Base-by-base conservation (phyloP, 352 stramenopile genomes). In the Pythium aristosporum region DNA sequence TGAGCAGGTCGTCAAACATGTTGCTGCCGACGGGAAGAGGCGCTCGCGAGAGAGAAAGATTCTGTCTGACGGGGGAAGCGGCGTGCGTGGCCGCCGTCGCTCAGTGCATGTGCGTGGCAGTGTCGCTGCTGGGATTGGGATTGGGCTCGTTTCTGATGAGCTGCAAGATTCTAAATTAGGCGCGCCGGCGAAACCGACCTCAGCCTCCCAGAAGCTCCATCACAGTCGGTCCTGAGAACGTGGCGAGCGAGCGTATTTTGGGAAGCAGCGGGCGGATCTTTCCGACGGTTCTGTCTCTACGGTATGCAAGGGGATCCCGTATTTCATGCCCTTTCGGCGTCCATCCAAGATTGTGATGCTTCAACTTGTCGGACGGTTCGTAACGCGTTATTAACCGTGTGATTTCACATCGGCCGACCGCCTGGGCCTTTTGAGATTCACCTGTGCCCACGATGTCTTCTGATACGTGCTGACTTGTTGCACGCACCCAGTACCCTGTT, bases 1-100 rank as follows among this genome's bases (percentile, higher is more conserved):
- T 91, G 71, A 93, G 73, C 47, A 93, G 67, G 67, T 92, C 80
- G 53, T 71, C 65, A 49, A 71, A 71, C 65, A 71, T 71, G 16
- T 20, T 20, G 54, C 16, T 32, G 18, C 11, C 5, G 18, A n/a
- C 13, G 18, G 39, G 39, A 46, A 16, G 11, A 20, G 2, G 39
- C 18, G 39, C 39, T 16, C 39, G 39, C 39, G 36, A 55, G 61
- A 47, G 43, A 37, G 43, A 53, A 37, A 43, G 39, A 52, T 47
- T 37, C 25, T 34, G 55, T 61, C 55, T 61, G 55, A 30, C 34
- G 34, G 34, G 34, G 34, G 39, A 23, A 30, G 18, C 44, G n/a
- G 10, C 10, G 47, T 11, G 51, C 3, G 32, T 60, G 54, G 41
- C 54, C 37, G 43, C n/a, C 42, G 53, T 51, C 39, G 37, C 8